Evolutionary conservation across 2,329 filamentous ascomycete species (phyloP).

Genomic region (Trichoderma koningiopsis): DNA sequence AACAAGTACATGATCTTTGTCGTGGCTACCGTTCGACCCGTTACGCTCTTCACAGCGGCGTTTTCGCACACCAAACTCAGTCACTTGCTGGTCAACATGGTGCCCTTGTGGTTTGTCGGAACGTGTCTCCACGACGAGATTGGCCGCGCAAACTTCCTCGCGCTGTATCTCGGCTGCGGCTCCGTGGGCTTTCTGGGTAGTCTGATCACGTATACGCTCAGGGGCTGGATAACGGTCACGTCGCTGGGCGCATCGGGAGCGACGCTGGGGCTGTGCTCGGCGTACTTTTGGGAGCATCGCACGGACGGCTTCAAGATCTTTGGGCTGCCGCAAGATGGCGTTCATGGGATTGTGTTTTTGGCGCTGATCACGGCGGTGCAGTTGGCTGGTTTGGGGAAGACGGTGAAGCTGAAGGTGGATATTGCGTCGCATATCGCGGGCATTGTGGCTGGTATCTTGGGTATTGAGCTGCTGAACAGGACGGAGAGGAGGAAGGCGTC

Average conservation of each 20-base stretch:
- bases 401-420: slow-evolving; percentile 48
- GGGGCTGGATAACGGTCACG: slow-evolving; percentile 49
- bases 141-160: slow-evolving; percentile 67
- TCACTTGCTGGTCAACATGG: slow-evolving; percentile 68
- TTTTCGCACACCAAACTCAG: slow-evolving; percentile 68
- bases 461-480: slow-evolving; percentile 41
- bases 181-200: slow-evolving; percentile 61
- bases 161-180: slow-evolving; percentile 65
- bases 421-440: slow-evolving; percentile 57
- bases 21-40: slow-evolving; percentile 64
- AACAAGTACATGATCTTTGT: slow-evolving; percentile 70
- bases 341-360: slow-evolving; percentile 58
- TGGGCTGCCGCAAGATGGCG: slow-evolving; percentile 58
- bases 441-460: slow-evolving; percentile 50
- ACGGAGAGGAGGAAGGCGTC: slow-evolving; percentile 25
- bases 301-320: slow-evolving; percentile 60
- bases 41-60: slow-evolving; percentile 62
- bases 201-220: slow-evolving; percentile 52
- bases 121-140: slow-evolving; percentile 69
- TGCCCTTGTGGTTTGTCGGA: slow-evolving; percentile 66
- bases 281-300: slow-evolving; percentile 63
- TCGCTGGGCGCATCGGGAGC: slow-evolving; percentile 69
- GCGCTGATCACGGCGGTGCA: slow-evolving; percentile 54
- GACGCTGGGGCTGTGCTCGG: slow-evolving; percentile 61
- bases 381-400: slow-evolving; percentile 50